phyloP scores from a whole-genome alignment of 352 stramenopile genomes.

The Globisporangium perplexum region DNA sequence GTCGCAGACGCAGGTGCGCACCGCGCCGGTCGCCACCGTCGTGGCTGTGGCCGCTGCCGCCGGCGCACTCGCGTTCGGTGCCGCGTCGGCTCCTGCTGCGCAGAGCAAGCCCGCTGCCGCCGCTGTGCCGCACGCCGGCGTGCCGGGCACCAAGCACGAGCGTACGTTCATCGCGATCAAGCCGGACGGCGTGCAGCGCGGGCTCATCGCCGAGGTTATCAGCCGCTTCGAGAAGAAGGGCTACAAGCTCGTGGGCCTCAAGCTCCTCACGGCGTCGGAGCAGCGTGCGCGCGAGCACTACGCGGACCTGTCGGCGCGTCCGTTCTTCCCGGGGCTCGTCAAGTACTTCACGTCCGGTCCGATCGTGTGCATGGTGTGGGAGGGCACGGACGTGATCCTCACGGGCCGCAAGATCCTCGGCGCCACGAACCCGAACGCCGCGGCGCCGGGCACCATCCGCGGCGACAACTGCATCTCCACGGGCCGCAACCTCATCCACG shows the following conservation, averaged over 20 bases:
- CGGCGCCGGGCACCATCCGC: constrained; percentile 91
- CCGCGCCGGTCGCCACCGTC: constrained; percentile 25
- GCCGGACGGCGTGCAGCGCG: constrained; percentile 92
- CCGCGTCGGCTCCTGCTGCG: constrained; percentile 22
- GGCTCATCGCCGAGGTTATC: constrained; percentile 93
- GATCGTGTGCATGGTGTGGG: constrained; percentile 95
- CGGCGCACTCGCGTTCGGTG: constrained; percentile 34
- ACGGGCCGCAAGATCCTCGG: constrained; percentile 94
- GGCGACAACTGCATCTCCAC: constrained; percentile 93
- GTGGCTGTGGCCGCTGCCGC: constrained; percentile 36
- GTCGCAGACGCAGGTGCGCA: constrained; percentile 30
- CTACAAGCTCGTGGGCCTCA: constrained; percentile 94
- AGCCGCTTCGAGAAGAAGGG: constrained; percentile 94
- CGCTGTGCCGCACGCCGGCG: constrained; percentile 56
- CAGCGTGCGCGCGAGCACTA: constrained; percentile 92
- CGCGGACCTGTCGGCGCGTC: constrained; percentile 88
- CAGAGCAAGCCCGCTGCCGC: constrained; percentile 43
- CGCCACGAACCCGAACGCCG: constrained; percentile 93
- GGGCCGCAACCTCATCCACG: constrained; percentile 92
- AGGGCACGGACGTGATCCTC: constrained; percentile 92
- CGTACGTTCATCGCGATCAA: constrained; percentile 95
- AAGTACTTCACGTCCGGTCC: constrained; percentile 92
- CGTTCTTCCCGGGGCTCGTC: constrained; percentile 90
- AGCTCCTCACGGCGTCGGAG: constrained; percentile 91
- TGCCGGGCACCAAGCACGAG: constrained; percentile 90